Evolutionary conservation across 2,329 filamentous ascomycete genomes (phyloP).

Genomic region (Monilinia polystroma): DNA sequence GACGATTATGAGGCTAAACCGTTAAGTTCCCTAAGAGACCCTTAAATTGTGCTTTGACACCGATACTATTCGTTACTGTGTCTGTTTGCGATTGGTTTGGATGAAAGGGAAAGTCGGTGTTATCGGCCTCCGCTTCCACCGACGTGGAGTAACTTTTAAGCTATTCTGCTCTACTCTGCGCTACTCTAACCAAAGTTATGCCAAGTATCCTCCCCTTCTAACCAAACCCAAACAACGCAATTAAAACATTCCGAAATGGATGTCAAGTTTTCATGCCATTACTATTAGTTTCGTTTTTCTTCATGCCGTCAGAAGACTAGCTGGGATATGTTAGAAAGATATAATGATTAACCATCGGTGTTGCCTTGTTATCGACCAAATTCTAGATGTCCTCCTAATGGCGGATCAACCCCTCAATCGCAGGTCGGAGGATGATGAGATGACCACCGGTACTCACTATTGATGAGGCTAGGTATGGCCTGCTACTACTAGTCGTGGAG

Average conservation of each 20-base stretch:
- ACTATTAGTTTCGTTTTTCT: neutral
- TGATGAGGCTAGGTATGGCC: neutral
- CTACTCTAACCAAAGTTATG: constrained; percentile 1
- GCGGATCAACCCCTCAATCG: neutral
- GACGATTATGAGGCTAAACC: neutral
- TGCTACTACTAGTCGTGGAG: constrained; percentile 6
- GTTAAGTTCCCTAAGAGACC: neutral
- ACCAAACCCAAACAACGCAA: constrained; percentile 4
- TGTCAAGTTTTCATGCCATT: neutral
- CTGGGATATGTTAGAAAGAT: neutral
- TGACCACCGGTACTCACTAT: neutral
- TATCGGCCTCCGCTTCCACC: constrained; percentile 16
- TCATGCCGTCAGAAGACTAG: neutral
- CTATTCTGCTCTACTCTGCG: neutral
- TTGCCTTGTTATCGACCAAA: neutral
- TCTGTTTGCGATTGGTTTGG: neutral
- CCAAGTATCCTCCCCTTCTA: neutral
- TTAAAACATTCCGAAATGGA: neutral
- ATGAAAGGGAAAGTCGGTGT: constrained; percentile 7
- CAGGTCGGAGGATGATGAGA: neutral
- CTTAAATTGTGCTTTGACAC: neutral
- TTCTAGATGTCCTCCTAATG: neutral
- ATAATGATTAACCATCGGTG: neutral
- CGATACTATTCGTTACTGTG: neutral
- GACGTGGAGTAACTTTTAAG: neutral